Evolutionary conservation across 2,329 filamentous ascomycete genomes (phyloP).

Genomic region (Aureobasidium namibiae): DNA sequence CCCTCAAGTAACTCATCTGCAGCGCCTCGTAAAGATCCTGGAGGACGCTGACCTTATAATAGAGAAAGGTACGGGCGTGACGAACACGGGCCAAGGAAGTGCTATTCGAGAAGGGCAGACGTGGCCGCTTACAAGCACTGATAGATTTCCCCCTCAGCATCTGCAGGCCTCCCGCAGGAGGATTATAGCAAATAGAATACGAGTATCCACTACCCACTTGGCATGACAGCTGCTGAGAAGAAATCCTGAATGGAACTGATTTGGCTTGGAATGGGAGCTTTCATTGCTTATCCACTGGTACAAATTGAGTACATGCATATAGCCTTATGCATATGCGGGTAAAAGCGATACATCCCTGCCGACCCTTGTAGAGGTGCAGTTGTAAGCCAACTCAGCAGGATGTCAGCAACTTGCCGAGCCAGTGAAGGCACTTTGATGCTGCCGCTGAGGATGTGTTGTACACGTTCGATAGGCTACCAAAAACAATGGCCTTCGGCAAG

Average conservation of each 20-base stretch:
- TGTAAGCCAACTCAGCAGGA: neutral
- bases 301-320: constrained; percentile 1
- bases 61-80: neutral
- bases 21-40: neutral
- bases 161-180: neutral
- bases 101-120: neutral
- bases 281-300: neutral
- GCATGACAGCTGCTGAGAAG: neutral
- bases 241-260: neutral
- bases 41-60: neutral
- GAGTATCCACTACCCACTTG: neutral
- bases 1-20: neutral
- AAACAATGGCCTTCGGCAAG: neutral
- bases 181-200: constrained; percentile 3
- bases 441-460: neutral
- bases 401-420: neutral
- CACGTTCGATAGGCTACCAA: neutral
- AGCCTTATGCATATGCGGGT: constrained; percentile 6
- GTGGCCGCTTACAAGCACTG: neutral
- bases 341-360: neutral
- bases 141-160: neutral
- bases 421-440: neutral
- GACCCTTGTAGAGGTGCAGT: neutral
- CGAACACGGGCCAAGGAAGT: constrained; percentile 1
- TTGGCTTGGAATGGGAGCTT: neutral